Evolutionary conservation across 306 rosid genomes (phyloP), one percentile per base, ranked within the genome.

Genomic region (Acacia crassicarpa): DNA sequence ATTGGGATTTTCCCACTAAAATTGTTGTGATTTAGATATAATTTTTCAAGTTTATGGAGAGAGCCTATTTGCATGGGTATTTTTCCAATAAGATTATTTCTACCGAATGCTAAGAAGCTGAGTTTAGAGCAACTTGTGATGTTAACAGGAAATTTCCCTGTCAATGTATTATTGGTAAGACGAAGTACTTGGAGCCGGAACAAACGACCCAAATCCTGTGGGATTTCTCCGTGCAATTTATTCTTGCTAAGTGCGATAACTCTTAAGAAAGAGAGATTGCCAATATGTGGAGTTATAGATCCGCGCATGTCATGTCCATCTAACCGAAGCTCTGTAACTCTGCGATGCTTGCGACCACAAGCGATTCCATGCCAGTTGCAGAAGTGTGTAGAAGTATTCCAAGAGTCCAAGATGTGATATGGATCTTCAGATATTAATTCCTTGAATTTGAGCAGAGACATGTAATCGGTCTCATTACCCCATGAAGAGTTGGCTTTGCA

Each of bases 181-280:
- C 0, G 0, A 35, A 73, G 83, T 19, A 1, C 16, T 4, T 20
- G 82, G 22, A 83, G 27, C 1, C 81, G 62, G 19, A 17, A 59
- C 19, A 80, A 48, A 32, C 38, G 83, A 58, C 51, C 80, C 4
- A 81, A 38, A 54, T 72, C 62, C 30, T 46, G 77, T 14, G 70
- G 70, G 10, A 65, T 65, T 65, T 32, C n/a, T 32, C 70, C 78
- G 1, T 40, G n/a, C 4, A 81, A 74, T 38, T 22, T 63, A 9
- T 86, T 83, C 0, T 72, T 32, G 11, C 0, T 7, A 5, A 86
- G 81, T 61, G 6, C 0, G 56, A 87, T 1, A 32, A 2, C 1
- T 40, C 65, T 81, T 0, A 87, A 53, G 71, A 84, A 81, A 16
- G 79, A 49, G 19, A 83, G 76, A 45, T 84, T 81, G 1, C 87